Conservation (phyloP, 2,329 filamentous ascomycete genomes). For the Diplocarpon rosae region DNA sequence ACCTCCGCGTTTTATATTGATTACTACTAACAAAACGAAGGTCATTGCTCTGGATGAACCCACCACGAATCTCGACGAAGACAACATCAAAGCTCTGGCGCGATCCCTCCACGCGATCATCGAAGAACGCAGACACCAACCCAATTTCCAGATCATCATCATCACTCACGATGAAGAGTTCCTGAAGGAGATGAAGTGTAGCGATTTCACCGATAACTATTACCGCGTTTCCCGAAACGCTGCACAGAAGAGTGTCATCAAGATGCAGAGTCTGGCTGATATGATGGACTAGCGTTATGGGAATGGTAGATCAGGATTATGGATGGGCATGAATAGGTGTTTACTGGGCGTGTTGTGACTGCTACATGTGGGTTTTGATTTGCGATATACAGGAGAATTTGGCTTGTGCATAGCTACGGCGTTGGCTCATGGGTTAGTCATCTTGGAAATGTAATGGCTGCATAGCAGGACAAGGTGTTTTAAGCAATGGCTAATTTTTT, state of each 20-base stretch:
- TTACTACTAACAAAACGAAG: slow-evolving; percentile 14
- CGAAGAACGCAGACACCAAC: slow-evolving; percentile 66
- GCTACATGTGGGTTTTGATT: too few species aligned
- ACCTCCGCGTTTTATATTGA: background rate
- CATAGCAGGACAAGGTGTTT: background rate
- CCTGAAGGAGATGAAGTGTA: slow-evolving; percentile 81
- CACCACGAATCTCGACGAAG: slow-evolving; percentile 88
- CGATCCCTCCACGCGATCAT: slow-evolving; percentile 82
- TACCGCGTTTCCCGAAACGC: slow-evolving; percentile 77
- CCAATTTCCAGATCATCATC: slow-evolving; percentile 95
- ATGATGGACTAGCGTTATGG: slow-evolving; percentile 7
- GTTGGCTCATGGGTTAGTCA: slow-evolving; percentile 3
- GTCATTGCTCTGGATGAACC: slow-evolving; percentile 95
- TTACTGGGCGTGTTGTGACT: too few species aligned
- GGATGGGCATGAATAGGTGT: too few species aligned
- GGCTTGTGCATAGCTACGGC: slow-evolving; percentile 6
- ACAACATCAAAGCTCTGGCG: slow-evolving; percentile 88
- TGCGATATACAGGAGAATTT: background rate
- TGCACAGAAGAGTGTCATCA: slow-evolving; percentile 79
- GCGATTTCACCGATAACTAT: slow-evolving; percentile 86
- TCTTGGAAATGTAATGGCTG: background rate
- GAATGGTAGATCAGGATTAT: too few species aligned
- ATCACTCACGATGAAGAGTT: slow-evolving; percentile 99
- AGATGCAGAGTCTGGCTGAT: slow-evolving; percentile 37
- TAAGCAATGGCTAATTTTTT: too few species aligned